Evolutionary conservation across 108 stramenopile genomes (phyloP), one percentile per base, ranked within the genome.

Genomic region (Nitzschia putrida): DNA sequence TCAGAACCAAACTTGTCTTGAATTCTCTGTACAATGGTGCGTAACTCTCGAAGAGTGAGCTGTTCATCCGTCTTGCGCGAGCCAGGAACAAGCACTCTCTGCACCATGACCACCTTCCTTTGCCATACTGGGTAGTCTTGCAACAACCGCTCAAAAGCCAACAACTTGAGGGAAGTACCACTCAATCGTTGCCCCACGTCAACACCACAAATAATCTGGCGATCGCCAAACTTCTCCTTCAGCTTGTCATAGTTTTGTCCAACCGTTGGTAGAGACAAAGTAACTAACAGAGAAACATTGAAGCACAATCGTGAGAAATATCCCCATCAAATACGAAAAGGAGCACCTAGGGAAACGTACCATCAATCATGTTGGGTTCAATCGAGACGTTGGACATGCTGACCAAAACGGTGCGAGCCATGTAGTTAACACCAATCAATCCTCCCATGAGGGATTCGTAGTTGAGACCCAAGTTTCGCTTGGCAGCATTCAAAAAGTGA

Each of bases 401-500:
- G 20, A 99, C 97, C 57, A 98, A 70, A 42, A 99, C 96, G 25
- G 95, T 97, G 5, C 92, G 80, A 14, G 93, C 94, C 57, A 88
- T 72, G 73, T 93, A 88, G 66, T 88, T 79, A 20, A 99, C 89
- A 4, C 97, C 98, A 66, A 99, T 96, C 50, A 99, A 79, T 40
- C 99, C 99, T 21, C 99, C 95, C 0, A 80, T 80, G 22, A 95
- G 55, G 65, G 74, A 86, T 66, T 96, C 89, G 66, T 96, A 96
- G 44, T 77, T 89, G 44, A 98, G 71, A n/a, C 99, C 99, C 67
- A 99, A 74, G 53, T 98, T 94, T 5, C 99, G 96, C 74, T 98
- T 98, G 72, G 96, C 85, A 9, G 98, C 98, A 79, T 98, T 98
- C 58, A 99, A 80, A 80, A 99, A 99, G 74, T 99, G 99, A 9